A percentile compares a stretch with the other conserved stretches of the same genome.
Conservation (phyloP, 371 early-diverging fungal genomes). For the Smittium mucronatum region DNA sequence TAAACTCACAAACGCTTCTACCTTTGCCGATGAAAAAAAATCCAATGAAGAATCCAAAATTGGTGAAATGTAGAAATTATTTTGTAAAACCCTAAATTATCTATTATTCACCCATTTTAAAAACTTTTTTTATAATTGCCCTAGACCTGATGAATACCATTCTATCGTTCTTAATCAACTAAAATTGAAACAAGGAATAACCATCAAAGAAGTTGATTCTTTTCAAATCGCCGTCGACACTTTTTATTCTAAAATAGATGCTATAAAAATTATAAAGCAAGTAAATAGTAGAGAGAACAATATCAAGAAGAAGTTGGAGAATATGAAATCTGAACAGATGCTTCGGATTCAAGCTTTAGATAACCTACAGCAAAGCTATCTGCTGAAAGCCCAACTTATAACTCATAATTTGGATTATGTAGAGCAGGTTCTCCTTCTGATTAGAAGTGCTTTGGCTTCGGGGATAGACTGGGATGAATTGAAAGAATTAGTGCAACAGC, state of each 20-base stretch:
- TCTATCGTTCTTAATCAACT: background rate
- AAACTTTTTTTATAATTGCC: background rate
- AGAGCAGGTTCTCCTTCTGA: conserved; percentile 71
- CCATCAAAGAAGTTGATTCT: conserved; percentile 44
- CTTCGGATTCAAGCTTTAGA: conserved; percentile 62
- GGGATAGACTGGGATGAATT: conserved; percentile 96
- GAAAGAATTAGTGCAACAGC: conserved; percentile 68
- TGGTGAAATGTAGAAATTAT: background rate
- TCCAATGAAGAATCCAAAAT: background rate
- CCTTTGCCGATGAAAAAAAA: no score
- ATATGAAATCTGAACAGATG: conserved; percentile 64
- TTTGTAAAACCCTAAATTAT: background rate
- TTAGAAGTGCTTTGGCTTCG: conserved; percentile 73
- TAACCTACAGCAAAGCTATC: conserved; percentile 46
- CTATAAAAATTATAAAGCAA: conserved; percentile 62
- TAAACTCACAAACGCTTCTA: no score
- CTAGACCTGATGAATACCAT: background rate
- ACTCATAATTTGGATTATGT: conserved; percentile 68
- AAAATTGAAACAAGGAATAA: conserved; percentile 5
- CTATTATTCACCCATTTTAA: background rate
- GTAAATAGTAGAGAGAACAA: conserved; percentile 58
- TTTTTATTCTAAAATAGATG: conserved; percentile 81
- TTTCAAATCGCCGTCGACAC: conserved; percentile 84
- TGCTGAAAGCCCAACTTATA: conserved; percentile 64
- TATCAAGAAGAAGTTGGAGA: conserved; percentile 69